These are phyloP conservation scores for Talaromyces rugulosus DNA, from an alignment of 2,329 filamentous ascomycete genomes.

Conservation along the genomic window DNA sequence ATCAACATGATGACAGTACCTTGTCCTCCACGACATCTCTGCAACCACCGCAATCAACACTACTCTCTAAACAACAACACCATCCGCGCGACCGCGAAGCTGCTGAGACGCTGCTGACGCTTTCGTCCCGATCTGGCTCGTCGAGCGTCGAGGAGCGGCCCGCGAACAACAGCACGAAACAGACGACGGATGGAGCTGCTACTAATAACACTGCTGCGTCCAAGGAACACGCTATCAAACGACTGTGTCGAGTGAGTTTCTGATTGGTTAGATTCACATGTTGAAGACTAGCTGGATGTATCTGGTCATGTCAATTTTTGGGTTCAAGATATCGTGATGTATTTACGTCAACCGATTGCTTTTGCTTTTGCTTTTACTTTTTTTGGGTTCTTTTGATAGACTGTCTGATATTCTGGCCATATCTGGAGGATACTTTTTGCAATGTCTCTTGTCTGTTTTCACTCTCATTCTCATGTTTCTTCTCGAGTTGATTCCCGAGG, in stretches of 20 bases:
- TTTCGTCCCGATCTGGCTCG: constrained; percentile 9
- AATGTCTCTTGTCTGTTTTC: too few relatives aligned
- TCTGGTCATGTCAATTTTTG: background rate
- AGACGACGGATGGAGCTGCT: background rate
- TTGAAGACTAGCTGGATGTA: too few relatives aligned
- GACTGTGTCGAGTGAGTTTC: constrained; percentile 10
- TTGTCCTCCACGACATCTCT: constrained; percentile 3
- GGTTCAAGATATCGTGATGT: too few relatives aligned
- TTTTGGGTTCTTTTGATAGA: too few relatives aligned
- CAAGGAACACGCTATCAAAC: constrained; percentile 1
- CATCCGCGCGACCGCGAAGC: constrained; percentile 3
- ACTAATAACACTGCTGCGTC: background rate
- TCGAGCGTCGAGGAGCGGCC: background rate
- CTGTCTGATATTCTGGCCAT: too few relatives aligned
- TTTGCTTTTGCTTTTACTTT: too few relatives aligned
- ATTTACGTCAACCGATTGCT: too few relatives aligned
- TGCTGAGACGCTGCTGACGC: constrained; percentile 8
- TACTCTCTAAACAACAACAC: background rate
- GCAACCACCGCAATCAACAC: background rate
- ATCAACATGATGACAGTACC: background rate
- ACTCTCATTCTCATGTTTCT: too few relatives aligned
- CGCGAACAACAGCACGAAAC: background rate
- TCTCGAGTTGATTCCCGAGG: too few relatives aligned
- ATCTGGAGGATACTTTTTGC: too few relatives aligned
- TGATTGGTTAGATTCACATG: constrained; percentile 3